Conservation (phyloP, 768 basidiomycete genomes). For the Lanmaoa pseudosensibilis region DNA sequence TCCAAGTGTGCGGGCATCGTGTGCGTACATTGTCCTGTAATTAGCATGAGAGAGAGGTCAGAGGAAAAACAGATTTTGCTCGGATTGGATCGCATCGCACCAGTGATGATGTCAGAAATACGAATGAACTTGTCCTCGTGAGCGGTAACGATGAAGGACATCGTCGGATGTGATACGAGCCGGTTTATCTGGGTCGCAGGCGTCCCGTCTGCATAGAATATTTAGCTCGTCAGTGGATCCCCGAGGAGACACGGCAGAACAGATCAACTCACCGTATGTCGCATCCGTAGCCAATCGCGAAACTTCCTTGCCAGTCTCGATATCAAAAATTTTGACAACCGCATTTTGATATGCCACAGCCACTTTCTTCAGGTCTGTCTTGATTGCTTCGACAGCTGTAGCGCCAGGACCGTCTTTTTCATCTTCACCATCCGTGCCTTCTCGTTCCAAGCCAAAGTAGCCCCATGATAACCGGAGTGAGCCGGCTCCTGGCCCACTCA, state of each 20-base stretch:
- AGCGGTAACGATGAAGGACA: conserved; percentile 83
- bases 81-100: conserved; percentile 46
- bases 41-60: conserved; percentile 2
- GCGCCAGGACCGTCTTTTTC: conserved; percentile 62
- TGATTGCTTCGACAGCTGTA: conserved; percentile 81
- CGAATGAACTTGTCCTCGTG: conserved; percentile 94
- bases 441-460: conserved; percentile 63
- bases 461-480: conserved; percentile 78
- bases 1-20: conserved; percentile 91
- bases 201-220: conserved; percentile 56
- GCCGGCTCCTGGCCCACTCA: conserved; percentile 59
- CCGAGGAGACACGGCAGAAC: neutral
- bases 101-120: conserved; percentile 81
- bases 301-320: conserved; percentile 82
- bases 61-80: neutral
- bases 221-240: conserved; percentile 3
- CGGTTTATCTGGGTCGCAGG: conserved; percentile 80
- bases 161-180: conserved; percentile 86
- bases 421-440: conserved; percentile 36
- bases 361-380: conserved; percentile 79
- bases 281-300: conserved; percentile 59
- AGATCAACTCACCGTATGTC: conserved; percentile 49
- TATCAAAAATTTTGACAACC: conserved; percentile 86
- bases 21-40: conserved; percentile 78
- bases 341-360: conserved; percentile 91